Evolutionary conservation across 768 basidiomycete species (phyloP).

Genomic region (Hortiboletus campestris): DNA sequence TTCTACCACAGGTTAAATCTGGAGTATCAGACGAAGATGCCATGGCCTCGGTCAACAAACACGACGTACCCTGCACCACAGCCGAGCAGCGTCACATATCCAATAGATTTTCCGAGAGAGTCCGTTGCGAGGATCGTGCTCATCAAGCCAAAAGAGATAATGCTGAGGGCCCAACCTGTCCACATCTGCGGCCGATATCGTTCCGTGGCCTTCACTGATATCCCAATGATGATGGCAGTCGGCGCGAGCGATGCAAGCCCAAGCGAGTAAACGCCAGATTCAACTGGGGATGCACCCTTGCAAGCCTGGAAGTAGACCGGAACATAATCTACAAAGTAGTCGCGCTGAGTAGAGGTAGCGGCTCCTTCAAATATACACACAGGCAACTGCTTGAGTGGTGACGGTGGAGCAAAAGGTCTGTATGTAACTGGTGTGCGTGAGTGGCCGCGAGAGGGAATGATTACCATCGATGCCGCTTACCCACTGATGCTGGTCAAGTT

Average conservation of each 20-base stretch:
- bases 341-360: not conserved
- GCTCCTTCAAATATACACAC: conserved; percentile 9
- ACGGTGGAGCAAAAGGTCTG: conserved; percentile 25
- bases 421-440: conserved; percentile 16
- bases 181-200: conserved; percentile 34
- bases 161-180: conserved; percentile 30
- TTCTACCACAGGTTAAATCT: not conserved
- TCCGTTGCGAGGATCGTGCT: conserved; percentile 26
- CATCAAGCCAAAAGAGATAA: conserved; percentile 38
- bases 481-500: conserved; percentile 12
- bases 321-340: conserved; percentile 32
- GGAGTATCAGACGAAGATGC: no score
- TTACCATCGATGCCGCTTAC: not conserved
- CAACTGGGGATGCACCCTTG: conserved; percentile 32
- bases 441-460: not conserved
- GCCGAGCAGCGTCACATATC: not conserved
- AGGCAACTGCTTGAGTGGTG: conserved; percentile 15
- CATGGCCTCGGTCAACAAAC: no score
- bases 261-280: conserved; percentile 23
- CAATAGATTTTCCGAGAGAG: conserved; percentile 20
- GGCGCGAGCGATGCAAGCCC: conserved; percentile 28
- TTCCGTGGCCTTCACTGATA: conserved; percentile 24
- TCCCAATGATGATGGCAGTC: conserved; percentile 30
- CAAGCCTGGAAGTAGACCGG: conserved; percentile 45
- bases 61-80: not conserved